Conservation (phyloP, 768 basidiomycete genomes). For the Agaricus blazei region DNA sequence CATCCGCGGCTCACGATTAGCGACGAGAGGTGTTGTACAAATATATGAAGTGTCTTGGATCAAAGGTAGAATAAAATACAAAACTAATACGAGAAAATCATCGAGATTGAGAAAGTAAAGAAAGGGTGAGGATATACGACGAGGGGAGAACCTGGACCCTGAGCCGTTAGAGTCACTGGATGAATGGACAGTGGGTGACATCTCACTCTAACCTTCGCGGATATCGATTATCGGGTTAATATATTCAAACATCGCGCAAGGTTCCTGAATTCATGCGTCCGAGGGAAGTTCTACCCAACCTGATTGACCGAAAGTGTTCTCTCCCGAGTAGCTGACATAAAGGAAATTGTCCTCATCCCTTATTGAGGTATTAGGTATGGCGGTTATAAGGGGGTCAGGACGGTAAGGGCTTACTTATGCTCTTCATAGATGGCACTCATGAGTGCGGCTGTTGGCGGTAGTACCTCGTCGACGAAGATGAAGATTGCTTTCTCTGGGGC, state of each 20-base stretch:
- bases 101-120: constrained; percentile 1
- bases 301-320: constrained; percentile 86
- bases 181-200: background rate
- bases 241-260: background rate
- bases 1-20: background rate
- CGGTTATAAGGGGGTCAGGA: background rate
- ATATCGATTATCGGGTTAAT: constrained; percentile 4
- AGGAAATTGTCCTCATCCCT: constrained; percentile 99
- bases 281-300: constrained; percentile 43
- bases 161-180: constrained; percentile 2
- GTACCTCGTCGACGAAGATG: constrained; percentile 98
- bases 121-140: constrained; percentile 1
- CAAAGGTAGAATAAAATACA: constrained; percentile 10
- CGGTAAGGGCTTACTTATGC: constrained; percentile 75
- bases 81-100: constrained; percentile 3
- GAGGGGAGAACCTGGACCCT: background rate
- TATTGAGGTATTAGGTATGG: background rate
- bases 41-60: background rate
- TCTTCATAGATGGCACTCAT: constrained; percentile 99
- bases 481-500: constrained; percentile 99
- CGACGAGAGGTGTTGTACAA: constrained; percentile 3
- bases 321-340: constrained; percentile 97
- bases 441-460: constrained; percentile 95
- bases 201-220: constrained; percentile 1
- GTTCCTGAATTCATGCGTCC: constrained; percentile 31